A percentile compares a stretch with the other conserved stretches of the same genome.
Evolutionary conservation across 371 early-diverging fungal genomes (phyloP).

Genomic region (Mortierella sp.): DNA sequence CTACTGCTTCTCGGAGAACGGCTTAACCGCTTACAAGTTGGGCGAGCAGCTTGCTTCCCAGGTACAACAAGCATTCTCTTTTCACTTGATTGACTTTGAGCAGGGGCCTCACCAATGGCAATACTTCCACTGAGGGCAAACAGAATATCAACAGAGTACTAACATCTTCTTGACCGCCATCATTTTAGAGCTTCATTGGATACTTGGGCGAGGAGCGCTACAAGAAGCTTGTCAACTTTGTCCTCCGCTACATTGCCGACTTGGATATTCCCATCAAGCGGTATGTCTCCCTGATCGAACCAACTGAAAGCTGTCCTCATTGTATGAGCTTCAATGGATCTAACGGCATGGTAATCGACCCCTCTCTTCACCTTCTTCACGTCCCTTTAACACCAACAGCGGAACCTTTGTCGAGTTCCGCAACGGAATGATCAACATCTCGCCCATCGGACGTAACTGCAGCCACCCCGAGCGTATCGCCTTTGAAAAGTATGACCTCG

Average conservation of each 20-base stretch:
- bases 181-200: slow-evolving; percentile 89
- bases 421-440: slow-evolving; percentile 99
- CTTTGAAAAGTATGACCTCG: slow-evolving; percentile 94
- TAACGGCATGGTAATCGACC: background rate
- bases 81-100: background rate
- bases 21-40: slow-evolving; percentile 94
- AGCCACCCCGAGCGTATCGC: slow-evolving; percentile 92
- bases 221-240: slow-evolving; percentile 93
- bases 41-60: slow-evolving; percentile 84
- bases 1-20: slow-evolving; percentile 99
- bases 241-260: slow-evolving; percentile 95
- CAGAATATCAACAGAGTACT: too few species aligned
- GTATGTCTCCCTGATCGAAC: slow-evolving; percentile 57
- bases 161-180: background rate
- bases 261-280: slow-evolving; percentile 97
- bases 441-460: slow-evolving; percentile 99
- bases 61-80: slow-evolving; percentile 54
- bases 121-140: too few species aligned
- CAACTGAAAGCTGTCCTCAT: background rate
- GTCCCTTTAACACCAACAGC: slow-evolving; percentile 59
- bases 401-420: slow-evolving; percentile 99
- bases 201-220: slow-evolving; percentile 98
- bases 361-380: background rate
- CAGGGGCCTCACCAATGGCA: too few species aligned
- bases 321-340: too few species aligned